A percentile compares a stretch with the other conserved stretches of the same genome.
phyloP scores from a whole-genome alignment of 768 basidiomycete species.

The Termitomyces sp. region DNA sequence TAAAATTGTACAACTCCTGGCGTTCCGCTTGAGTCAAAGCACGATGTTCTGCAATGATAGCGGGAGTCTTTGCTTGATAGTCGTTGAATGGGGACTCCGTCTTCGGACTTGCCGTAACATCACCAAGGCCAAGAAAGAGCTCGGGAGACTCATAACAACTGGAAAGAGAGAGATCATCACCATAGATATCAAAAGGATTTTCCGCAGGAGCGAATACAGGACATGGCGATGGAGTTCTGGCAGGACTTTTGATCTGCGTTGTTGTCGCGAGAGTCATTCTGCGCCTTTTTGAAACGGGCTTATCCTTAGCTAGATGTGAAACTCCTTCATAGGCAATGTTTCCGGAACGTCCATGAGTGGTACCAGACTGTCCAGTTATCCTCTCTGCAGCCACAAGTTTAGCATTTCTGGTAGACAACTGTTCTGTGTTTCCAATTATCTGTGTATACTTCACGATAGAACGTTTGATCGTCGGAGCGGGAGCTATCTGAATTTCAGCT shows the following conservation, averaged over 20 bases:
- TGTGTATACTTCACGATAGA: background rate
- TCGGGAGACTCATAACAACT: conserved; percentile 5
- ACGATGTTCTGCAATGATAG: conserved; percentile 22
- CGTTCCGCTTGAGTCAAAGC: conserved; percentile 42
- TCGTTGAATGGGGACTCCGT: background rate
- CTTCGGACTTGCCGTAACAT: conserved; percentile 1
- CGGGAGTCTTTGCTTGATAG: conserved; percentile 12
- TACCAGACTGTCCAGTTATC: conserved; percentile 3
- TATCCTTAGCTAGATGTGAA: background rate
- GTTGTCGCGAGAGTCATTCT: background rate
- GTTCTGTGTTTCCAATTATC: background rate
- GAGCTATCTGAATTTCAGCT: background rate
- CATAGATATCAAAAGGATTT: conserved; percentile 13
- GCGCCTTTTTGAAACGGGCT: background rate
- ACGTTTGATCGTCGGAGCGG: background rate
- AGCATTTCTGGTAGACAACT: conserved; percentile 6
- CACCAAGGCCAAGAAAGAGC: conserved; percentile 10
- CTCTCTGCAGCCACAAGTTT: conserved; percentile 13
- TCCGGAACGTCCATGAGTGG: background rate
- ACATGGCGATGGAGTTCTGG: conserved; percentile 13
- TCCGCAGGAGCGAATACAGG: conserved; percentile 22
- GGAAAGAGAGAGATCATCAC: conserved; percentile 15
- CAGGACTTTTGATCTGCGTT: background rate
- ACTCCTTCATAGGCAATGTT: background rate
- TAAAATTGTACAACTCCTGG: conserved; percentile 42